Evolutionary conservation across 2,329 filamentous ascomycete species (phyloP).

Genomic region (Xylariomycetidae sp.): DNA sequence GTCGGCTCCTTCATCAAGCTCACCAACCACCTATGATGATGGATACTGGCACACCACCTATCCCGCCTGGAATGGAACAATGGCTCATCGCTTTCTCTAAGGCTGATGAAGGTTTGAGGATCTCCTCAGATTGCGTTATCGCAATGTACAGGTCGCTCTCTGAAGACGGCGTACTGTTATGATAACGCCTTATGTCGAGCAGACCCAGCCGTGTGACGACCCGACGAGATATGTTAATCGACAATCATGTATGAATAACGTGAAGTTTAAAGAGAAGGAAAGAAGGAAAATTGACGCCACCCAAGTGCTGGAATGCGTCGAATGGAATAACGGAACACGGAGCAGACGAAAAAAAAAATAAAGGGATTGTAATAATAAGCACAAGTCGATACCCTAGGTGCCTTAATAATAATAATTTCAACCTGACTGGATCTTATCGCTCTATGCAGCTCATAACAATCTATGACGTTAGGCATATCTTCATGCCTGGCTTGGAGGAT

Average conservation of each 20-base stretch:
- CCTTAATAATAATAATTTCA: too few species aligned
- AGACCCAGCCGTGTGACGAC: too few species aligned
- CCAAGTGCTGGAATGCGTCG: background rate
- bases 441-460: too few species aligned
- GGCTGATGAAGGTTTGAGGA: too few species aligned
- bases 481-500: too few species aligned
- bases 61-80: slow-evolving; percentile 38
- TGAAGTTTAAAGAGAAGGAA: background rate
- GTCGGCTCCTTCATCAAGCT: too few species aligned
- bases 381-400: too few species aligned
- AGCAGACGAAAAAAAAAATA: too few species aligned
- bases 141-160: background rate
- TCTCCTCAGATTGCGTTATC: background rate
- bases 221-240: background rate
- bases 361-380: too few species aligned
- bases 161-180: background rate
- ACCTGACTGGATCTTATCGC: too few species aligned
- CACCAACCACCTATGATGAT: slow-evolving; percentile 31
- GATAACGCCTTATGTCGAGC: background rate
- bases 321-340: too few species aligned
- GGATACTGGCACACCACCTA: slow-evolving; percentile 44
- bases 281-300: background rate
- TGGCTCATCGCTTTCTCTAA: slow-evolving; percentile 13
- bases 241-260: background rate
- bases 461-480: too few species aligned